Evolutionary conservation across 495 filamentous ascomycete species (phyloP).

Genomic region (Bacidia rubella): DNA sequence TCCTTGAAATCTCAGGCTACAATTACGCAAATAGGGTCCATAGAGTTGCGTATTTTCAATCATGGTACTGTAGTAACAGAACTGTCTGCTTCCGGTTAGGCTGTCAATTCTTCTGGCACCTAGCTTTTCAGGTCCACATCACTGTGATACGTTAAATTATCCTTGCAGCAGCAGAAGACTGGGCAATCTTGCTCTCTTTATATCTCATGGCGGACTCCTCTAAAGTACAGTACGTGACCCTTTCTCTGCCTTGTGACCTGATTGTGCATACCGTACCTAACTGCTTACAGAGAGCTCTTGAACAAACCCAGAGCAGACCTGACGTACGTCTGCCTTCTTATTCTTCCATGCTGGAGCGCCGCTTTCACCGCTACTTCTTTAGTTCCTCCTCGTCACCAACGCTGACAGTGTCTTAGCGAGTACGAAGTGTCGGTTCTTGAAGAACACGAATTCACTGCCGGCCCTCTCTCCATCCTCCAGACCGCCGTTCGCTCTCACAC

Average conservation of each 20-base stretch:
- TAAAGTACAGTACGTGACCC: slow-evolving; percentile 59
- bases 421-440: slow-evolving; percentile 82
- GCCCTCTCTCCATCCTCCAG: slow-evolving; percentile 82
- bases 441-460: slow-evolving; percentile 78
- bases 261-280: slow-evolving; percentile 21
- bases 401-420: slow-evolving; percentile 39
- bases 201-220: slow-evolving; percentile 48
- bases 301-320: slow-evolving; percentile 68
- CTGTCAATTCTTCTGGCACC: no score
- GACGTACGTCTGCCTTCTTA: slow-evolving; percentile 42
- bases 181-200: slow-evolving; percentile 21
- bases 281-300: slow-evolving; percentile 51
- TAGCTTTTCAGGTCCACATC: no score
- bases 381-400: background rate
- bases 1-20: no score
- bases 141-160: background rate
- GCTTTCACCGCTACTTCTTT: slow-evolving; percentile 2
- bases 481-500: slow-evolving; percentile 77
- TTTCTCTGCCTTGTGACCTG: slow-evolving; percentile 13
- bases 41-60: no score
- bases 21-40: no score
- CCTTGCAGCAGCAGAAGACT: background rate
- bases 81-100: no score
- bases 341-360: background rate
- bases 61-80: no score